Percentiles rank a stretch among this genome's conserved stretches.
phyloP scores from a whole-genome alignment of 192 early-diverging fungal genomes.

The Funneliformis geosporum region DNA sequence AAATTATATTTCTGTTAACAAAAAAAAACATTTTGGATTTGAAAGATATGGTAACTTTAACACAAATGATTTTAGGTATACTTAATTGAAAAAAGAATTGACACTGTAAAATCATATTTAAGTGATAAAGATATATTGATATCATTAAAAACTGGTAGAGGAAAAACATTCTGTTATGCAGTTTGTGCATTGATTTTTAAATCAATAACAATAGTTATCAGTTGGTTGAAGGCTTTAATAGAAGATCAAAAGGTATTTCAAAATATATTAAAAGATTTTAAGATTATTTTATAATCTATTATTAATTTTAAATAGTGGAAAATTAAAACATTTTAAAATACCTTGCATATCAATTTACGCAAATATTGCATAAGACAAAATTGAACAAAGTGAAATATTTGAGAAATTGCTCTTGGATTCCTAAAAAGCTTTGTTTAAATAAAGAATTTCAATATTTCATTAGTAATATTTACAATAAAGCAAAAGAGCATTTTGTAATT shows the following conservation, averaged over 20 bases:
- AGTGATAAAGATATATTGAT: neutral
- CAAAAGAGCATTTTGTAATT: neutral
- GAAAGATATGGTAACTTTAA: neutral
- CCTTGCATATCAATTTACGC: neutral
- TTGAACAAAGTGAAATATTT: constrained; percentile 2
- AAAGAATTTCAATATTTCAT: neutral
- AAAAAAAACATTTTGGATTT: neutral
- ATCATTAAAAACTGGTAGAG: neutral
- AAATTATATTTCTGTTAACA: neutral
- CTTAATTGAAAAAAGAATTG: neutral
- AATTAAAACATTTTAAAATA: neutral
- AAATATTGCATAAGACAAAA: neutral
- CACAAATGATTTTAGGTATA: neutral
- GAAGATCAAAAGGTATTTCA: neutral
- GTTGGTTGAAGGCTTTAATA: neutral
- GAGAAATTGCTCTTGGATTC: neutral
- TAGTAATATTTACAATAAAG: neutral
- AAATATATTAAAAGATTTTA: neutral
- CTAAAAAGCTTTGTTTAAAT: neutral
- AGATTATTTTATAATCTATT: neutral
- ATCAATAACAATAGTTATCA: neutral
- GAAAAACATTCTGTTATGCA: neutral
- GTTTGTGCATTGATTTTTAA: neutral
- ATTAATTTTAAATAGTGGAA: neutral
- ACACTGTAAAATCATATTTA: neutral